Percentiles rank a stretch among this genome's conserved stretches.
Evolutionary conservation across 768 basidiomycete genomes (phyloP).

Genomic region (Kwoniella dendrophila): DNA sequence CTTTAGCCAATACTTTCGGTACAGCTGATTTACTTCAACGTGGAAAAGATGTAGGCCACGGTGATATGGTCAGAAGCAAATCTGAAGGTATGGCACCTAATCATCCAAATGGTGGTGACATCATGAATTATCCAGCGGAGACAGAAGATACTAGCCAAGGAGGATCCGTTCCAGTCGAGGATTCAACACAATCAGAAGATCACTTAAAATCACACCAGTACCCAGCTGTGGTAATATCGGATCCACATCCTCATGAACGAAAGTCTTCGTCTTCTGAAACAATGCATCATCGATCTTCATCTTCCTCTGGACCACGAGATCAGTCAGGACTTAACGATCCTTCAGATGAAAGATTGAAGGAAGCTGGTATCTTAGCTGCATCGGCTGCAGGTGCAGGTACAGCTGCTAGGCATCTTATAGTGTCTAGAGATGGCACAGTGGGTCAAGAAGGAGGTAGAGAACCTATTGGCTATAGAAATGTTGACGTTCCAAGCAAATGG

Average conservation of each 20-base stretch:
- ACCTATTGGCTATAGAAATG: conserved; percentile 16
- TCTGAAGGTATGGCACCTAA: too few species aligned
- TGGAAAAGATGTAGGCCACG: not conserved
- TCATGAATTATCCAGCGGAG: too few species aligned
- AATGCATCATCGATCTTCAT: conserved; percentile 3
- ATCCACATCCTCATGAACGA: too few species aligned
- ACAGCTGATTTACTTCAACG: not conserved
- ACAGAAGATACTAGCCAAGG: too few species aligned
- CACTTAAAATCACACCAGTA: not conserved
- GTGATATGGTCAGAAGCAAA: too few species aligned
- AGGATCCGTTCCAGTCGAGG: too few species aligned
- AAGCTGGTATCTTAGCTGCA: conserved; percentile 20
- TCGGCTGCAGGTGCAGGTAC: conserved; percentile 20
- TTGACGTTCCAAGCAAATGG: conserved; percentile 18
- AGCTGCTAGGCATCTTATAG: conserved; percentile 17
- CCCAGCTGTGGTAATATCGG: too few species aligned
- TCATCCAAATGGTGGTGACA: too few species aligned
- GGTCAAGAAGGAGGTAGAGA: conserved; percentile 8
- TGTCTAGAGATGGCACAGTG: not conserved
- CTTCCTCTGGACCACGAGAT: not conserved
- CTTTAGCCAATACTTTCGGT: conserved; percentile 20
- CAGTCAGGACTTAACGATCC: conserved; percentile 14
- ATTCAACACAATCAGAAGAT: too few species aligned
- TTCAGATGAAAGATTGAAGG: conserved; percentile 6
- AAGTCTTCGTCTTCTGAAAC: conserved; percentile 12